Evolutionary conservation across 2,329 filamentous ascomycete genomes (phyloP), one percentile per base, ranked within the genome.

Genomic region (Sphaceloma murrayae): DNA sequence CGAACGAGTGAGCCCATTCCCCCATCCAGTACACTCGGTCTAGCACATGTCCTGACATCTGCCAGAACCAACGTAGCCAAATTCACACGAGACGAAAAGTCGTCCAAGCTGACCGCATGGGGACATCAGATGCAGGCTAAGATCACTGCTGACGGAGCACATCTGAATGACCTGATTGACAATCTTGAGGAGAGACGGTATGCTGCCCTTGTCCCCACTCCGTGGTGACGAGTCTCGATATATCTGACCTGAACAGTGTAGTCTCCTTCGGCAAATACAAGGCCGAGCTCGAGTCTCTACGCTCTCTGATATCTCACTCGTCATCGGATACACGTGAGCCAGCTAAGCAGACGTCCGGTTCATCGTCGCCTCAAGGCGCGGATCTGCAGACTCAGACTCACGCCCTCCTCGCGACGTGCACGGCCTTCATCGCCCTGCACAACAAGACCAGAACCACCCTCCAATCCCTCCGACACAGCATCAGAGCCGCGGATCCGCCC

Each of bases 41-140:
- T n/a, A n/a, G n/a, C n/a, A n/a, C n/a, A n/a, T n/a, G n/a, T n/a
- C n/a, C n/a, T n/a, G n/a, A n/a, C n/a, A n/a, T n/a, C n/a, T 13
- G 2, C 31, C 16, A 46, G 44, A 40, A 18, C 39, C n/a, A 45
- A 34, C 18, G 11, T 48, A 5, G n/a, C 18, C 18, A 30, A 24
- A 3, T n/a, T 29, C 9, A 31, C 11, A 2, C 16, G 10, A 3
- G 24, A 27, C 34, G 22, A 38, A 38, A 2, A 44, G 30, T 16
- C 11, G 1, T 3, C 19, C 34, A 5, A 43, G 29, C 13, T 8
- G 30, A 18, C 9, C 22, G n/a, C 26, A 48, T 26, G 45, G 51
- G 17, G 34, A 46, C 10, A 39, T 33, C 10, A 40, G 30, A 26
- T 38, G 38, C 9, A 30, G 44, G 32, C 36, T 30, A 38, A 63